Evolutionary conservation across 2,329 filamentous ascomycete genomes (phyloP).

Genomic region (Gremmenia infestans): DNA sequence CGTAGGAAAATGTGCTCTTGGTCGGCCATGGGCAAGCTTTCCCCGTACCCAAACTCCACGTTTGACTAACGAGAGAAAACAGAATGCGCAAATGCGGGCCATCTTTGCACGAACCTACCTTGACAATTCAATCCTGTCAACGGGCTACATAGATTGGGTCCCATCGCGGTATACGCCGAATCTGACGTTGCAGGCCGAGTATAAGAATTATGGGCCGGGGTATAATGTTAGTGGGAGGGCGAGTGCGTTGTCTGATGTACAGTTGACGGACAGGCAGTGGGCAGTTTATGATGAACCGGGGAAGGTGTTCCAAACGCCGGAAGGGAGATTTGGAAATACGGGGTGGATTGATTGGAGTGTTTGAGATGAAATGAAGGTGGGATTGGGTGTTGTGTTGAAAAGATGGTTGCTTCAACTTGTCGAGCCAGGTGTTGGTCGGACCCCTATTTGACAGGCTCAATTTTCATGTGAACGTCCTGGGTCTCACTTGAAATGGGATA

Average conservation of each 20-base stretch:
- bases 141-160: conserved; percentile 46
- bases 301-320: conserved; percentile 21
- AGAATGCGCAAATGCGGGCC: conserved; percentile 45
- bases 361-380: neutral
- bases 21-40: conserved; percentile 42
- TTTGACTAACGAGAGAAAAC: conserved; percentile 20
- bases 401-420: neutral
- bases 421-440: no score
- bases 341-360: conserved; percentile 23
- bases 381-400: neutral
- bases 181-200: conserved; percentile 47
- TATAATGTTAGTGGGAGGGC: conserved; percentile 41
- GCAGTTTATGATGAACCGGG: conserved; percentile 13
- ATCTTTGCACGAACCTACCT: conserved; percentile 45
- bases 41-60: neutral
- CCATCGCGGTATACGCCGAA: conserved; percentile 21
- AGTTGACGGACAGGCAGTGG: conserved; percentile 17
- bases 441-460: no score
- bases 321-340: conserved; percentile 20
- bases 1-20: conserved; percentile 44
- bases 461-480: no score
- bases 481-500: no score
- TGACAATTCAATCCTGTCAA: conserved; percentile 42
- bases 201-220: conserved; percentile 42
- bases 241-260: conserved; percentile 12